Base-by-base conservation (phyloP, 257 asterid species). In the Scutellaria barbata region DNA sequence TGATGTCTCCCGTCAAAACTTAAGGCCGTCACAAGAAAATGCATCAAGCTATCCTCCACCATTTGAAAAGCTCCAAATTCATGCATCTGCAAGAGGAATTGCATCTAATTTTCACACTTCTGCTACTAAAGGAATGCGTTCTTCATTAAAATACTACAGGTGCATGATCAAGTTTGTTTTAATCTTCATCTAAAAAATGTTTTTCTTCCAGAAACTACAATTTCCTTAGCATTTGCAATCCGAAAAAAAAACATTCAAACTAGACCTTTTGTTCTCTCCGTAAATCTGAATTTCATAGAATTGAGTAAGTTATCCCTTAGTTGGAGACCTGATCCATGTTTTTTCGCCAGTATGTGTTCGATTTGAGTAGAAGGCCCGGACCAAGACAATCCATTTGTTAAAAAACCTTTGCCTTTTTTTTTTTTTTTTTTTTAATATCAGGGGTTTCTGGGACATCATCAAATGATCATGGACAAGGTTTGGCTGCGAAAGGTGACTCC, bases 41-140 rank as follows among this genome's bases (percentile, higher is more conserved):
- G 83, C 79, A 76, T 77, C 85, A 56, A 85, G 80, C 77, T 63
- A 76, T 70, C 90, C 93, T 45, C 98, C 96, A 46, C 90, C 89
- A 25, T 92, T 92, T 79, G 96, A 89, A 77, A 89, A 89, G 80
- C 80, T 92, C 85, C 81, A 86, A 80, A 69, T 84, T 64, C 81
- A 85, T 54, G 79, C 82, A 14, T 47, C 74, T 65, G 71, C 65
- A n/a, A 85, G 72, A 33, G 77, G 76, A 72, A 72, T 67, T 71
- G 59, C 65, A 47, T 70, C 76, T 65, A 22, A 51, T 54, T 65
- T 52, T 52, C 53, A 25, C 58, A 59, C 75, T 58, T 71, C 66
- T 17, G 63, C 67, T 47, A 63, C 73, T 70, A 70, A 75, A 59
- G 76, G 74, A 25, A 20, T 58, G 43, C 51, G 45, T 47, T 2